Conservation (phyloP, 2,329 filamentous ascomycete species). For the Dothidotthia symphoricarpi region DNA sequence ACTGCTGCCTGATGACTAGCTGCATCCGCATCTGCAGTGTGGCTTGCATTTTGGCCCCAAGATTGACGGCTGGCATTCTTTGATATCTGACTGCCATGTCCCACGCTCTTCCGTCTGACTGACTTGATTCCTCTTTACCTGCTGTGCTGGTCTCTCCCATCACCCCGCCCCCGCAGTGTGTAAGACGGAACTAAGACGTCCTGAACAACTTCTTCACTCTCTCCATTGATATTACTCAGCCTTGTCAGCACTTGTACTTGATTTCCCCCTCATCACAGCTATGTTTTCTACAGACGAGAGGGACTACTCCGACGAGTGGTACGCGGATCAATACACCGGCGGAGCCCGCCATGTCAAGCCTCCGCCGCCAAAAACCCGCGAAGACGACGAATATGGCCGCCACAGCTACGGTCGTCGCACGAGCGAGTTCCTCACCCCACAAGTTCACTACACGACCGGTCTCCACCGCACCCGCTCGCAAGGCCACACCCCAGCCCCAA, state of each 20-base stretch:
- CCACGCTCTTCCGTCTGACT: constrained; percentile 13
- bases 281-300: constrained; percentile 30
- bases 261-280: constrained; percentile 4
- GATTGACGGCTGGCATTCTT: constrained; percentile 15
- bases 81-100: constrained; percentile 23
- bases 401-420: constrained; percentile 24
- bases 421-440: constrained; percentile 32
- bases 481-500: constrained; percentile 45
- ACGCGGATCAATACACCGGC: constrained; percentile 17
- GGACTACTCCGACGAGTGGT: constrained; percentile 35
- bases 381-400: constrained; percentile 17
- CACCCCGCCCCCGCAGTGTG: constrained; percentile 20
- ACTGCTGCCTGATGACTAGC: constrained; percentile 34
- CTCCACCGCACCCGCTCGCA: constrained; percentile 48
- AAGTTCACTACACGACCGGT: constrained; percentile 28
- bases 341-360: constrained; percentile 35
- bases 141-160: constrained; percentile 15
- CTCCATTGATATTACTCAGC: constrained; percentile 8
- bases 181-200: not conserved
- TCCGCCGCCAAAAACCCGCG: constrained; percentile 16
- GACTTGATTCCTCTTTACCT: constrained; percentile 16
- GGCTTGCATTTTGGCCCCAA: constrained; percentile 26
- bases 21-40: constrained; percentile 18
- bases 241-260: too few species aligned
- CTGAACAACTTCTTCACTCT: constrained; percentile 13